Conservation (phyloP, 164 flowering plant species). For the Annona squamosa region DNA sequence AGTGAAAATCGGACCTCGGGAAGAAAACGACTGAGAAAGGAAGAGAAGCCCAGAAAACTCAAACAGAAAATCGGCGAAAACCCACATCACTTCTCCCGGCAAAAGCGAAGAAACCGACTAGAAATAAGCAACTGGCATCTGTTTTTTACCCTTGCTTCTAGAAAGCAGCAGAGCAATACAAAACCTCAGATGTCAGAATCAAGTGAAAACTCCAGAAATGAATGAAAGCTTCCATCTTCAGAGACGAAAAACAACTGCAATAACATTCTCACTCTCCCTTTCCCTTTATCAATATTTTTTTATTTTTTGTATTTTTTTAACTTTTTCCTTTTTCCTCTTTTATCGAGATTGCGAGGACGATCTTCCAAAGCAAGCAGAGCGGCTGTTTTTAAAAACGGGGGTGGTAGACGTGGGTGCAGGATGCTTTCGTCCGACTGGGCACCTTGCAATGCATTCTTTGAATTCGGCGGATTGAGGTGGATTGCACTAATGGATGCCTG, state of each 20-base stretch:
- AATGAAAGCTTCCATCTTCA: neutral
- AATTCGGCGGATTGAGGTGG: neutral
- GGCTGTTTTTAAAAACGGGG: neutral
- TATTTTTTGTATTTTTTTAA: neutral
- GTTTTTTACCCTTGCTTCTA: neutral
- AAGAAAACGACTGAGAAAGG: neutral
- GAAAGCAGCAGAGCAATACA: neutral
- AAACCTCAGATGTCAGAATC: neutral
- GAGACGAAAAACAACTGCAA: conserved; percentile 2
- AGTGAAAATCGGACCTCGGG: neutral
- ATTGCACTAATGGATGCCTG: neutral
- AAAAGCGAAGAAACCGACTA: neutral
- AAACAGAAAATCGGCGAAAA: neutral
- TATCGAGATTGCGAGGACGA: neutral
- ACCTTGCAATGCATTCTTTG: neutral
- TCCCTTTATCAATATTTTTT: neutral
- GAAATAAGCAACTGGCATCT: no score
- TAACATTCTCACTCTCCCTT: neutral
- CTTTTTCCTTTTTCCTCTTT: neutral
- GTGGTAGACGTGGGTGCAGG: neutral
- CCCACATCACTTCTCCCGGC: neutral
- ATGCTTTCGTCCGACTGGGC: neutral
- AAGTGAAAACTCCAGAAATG: neutral
- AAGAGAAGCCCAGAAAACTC: neutral
- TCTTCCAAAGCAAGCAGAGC: neutral